Base-by-base conservation (phyloP, 2,329 filamentous ascomycete species). In the Scedosporium minutisporum region DNA sequence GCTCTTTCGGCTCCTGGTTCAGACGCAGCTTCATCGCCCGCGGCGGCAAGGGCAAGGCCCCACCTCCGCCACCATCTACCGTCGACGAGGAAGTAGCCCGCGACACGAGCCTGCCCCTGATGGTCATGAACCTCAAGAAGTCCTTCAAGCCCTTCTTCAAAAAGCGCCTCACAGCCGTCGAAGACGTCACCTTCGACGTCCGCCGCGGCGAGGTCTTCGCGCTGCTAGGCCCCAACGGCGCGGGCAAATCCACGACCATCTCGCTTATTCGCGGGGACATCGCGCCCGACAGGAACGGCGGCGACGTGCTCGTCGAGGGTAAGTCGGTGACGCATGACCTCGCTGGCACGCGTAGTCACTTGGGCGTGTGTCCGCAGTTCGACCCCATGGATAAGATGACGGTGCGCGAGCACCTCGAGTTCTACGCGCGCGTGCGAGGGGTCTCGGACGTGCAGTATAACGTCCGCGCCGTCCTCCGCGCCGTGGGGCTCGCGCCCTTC, bases 351-450 rank as follows among this genome's bases (percentile, higher is more conserved):
- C 84, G 93, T 59, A 80, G 83, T 1, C 84, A 91, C 68, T 82
- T 97, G 0, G 93, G 93, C n/a, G 93, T 97, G 0, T 97, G 93
- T 69, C 93, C 93, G 0, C 93, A 92, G 72, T 88, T 89, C 67
- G 89, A 92, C 70, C 93, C 93, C 7, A 88, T 96, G 77, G 93
- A 97, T 73, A 83, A 87, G 61, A 93, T 97, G 90, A 96, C 92
- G 0, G 91, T 96, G 0, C 77, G 85, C 1, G 92, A 97, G 71
- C 93, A 96, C 69, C 80, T 97, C 2, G 78, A 82, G 59, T 96
- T 97, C 76, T 97, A 97, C 71, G 93, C 93, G 4, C 85, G 87
- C 58, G 86, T 93, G 10, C 85, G 93, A 12, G 93, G 93, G 42
- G 87, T 97, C 7, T 74, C 82, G 0, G 83, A 93, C 66, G 80